Percentiles rank a stretch among this genome's conserved stretches.
These are phyloP conservation scores for Globisporangium parvum DNA, from an alignment of 352 stramenopile species.

Conservation along the genomic window DNA sequence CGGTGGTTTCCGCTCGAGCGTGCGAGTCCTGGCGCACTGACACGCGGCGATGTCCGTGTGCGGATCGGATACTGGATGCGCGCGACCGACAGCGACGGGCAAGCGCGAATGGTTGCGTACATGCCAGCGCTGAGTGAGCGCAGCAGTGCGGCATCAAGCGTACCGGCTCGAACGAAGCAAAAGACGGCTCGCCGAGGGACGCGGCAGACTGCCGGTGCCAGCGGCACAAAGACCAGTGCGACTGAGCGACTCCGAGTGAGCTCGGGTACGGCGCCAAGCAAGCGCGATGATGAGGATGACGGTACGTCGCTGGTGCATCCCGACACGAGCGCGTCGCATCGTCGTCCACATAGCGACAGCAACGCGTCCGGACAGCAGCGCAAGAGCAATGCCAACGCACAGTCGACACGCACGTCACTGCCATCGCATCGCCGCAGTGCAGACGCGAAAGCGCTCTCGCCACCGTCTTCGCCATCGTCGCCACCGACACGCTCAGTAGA, in stretches of 20 bases:
- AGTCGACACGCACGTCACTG: constrained; percentile 3
- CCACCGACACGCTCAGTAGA: not conserved
- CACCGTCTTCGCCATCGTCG: constrained; percentile 45
- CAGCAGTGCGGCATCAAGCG: too few relatives aligned
- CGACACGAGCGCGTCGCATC: constrained; percentile 6
- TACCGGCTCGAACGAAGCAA: too few relatives aligned
- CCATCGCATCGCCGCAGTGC: constrained; percentile 33
- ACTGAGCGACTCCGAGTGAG: too few relatives aligned
- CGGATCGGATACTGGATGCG: constrained; percentile 33
- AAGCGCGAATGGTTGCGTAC: constrained; percentile 28
- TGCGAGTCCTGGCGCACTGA: constrained; percentile 18
- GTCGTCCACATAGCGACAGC: not conserved
- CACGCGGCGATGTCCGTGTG: constrained; percentile 39
- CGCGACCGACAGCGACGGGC: constrained; percentile 6
- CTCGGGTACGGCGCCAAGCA: too few relatives aligned
- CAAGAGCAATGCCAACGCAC: not conserved
- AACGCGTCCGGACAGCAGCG: not conserved
- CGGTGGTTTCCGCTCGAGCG: constrained; percentile 60
- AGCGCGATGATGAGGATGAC: not conserved
- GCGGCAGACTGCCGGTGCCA: too few relatives aligned
- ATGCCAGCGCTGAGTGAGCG: constrained; percentile 1
- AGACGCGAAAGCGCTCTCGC: constrained; percentile 24
- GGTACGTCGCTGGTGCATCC: not conserved
- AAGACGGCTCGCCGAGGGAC: too few relatives aligned
- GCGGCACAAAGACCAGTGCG: too few relatives aligned